Evolutionary conservation across 371 early-diverging fungal genomes (phyloP), one percentile per base, ranked within the genome.

Genomic region (Dichotomocladium elegans): DNA sequence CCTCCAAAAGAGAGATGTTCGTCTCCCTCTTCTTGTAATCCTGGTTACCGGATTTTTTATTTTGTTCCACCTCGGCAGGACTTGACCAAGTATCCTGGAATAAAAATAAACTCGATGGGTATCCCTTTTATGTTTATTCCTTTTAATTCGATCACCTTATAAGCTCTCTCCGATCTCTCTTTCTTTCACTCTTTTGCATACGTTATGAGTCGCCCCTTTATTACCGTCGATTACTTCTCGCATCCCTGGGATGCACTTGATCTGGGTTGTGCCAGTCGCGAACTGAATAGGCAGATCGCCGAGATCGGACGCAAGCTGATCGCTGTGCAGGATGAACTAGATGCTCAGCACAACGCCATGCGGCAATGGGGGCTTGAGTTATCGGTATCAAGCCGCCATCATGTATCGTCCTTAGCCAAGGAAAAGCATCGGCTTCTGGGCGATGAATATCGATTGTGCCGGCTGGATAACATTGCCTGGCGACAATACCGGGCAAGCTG

Each of bases 181-280:
- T 40, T 28, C 17, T 22, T 14, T 3, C 25, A 25, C 2, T 7
- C 15, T 40, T 22, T 42, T 43, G 42, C 41, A 11, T 34, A 42
- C 24, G 35, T 53, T 15, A 53, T 53, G 45, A 45, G 35, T 25
- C 46, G 30, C 46, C 41, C 41, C 28, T 53, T 46, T 27, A 40
- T 53, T 7, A 53, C 54, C 3, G 54, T 53, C 37, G 54, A 53
- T 35, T 53, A 46, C 22, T 53, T 53, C 17, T 53, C 54, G 26
- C 54, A 46, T 12, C 19, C 7, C 3, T 53, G 54, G 54, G 46
- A 53, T n/a, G 37, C 46, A 17, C 44, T 44, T 19, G 54, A 53
- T 37, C 45, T 53, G 22, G 54, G 45, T 10, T 53, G 54, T 40
- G 54, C 54, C 14, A 35, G 35, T n/a, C 46, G 25, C 26, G 46